Conservation (phyloP, 2,329 filamentous ascomycete species). For the Epichloe bromicola region DNA sequence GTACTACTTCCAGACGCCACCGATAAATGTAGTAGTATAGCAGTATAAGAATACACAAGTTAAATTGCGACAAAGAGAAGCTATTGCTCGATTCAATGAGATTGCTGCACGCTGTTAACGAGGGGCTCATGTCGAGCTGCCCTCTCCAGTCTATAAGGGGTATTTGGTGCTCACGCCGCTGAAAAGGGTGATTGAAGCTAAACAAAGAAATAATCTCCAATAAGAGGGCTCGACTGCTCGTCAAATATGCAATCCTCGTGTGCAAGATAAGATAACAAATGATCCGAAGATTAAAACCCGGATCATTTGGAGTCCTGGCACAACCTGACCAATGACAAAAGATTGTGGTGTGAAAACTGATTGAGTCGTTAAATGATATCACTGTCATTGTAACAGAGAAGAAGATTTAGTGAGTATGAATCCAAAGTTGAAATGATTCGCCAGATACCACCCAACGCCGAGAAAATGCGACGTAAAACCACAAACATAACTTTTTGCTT, state of each 20-base stretch:
- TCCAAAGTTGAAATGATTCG: constrained; percentile 5
- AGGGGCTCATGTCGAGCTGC: constrained; percentile 11
- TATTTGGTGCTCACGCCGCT: constrained; percentile 23
- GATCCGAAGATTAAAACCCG: not conserved
- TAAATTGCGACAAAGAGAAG: constrained; percentile 9
- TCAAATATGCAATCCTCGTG: not conserved
- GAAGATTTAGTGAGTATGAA: constrained; percentile 11
- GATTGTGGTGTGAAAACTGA: not conserved
- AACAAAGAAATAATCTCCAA: constrained; percentile 3
- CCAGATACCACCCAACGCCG: constrained; percentile 2
- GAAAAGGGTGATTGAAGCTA: constrained; percentile 4
- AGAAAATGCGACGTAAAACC: constrained; percentile 7
- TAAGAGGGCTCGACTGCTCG: constrained; percentile 10
- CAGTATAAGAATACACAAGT: constrained; percentile 14
- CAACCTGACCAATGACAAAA: not conserved
- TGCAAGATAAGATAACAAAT: not conserved
- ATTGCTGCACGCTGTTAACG: constrained; percentile 17
- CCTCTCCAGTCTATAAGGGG: constrained; percentile 24
- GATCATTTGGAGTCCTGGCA: not conserved
- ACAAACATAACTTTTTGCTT: constrained; percentile 8
- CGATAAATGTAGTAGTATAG: not conserved
- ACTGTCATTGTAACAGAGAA: not conserved
- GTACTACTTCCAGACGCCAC: constrained; percentile 2
- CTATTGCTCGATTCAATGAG: constrained; percentile 14
- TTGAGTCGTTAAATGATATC: not conserved